These are phyloP conservation scores for Mucor plumbeus DNA, from an alignment of 371 early-diverging fungal species.

Conservation along the genomic window DNA sequence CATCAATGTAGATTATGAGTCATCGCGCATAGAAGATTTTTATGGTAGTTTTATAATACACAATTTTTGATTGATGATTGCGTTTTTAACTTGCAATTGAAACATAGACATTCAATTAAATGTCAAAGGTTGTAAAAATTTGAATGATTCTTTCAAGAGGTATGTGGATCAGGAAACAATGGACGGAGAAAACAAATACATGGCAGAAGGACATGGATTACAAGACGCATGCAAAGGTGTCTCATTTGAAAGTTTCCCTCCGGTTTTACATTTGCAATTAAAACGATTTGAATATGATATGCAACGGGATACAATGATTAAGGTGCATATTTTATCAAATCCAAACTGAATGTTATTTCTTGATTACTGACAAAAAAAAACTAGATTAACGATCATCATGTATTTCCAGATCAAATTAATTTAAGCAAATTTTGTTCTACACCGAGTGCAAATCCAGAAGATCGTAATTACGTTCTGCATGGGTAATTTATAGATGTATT, in stretches of 20 bases:
- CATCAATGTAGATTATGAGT: slow-evolving; percentile 91
- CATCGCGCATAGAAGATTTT: slow-evolving; percentile 82
- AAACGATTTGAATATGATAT: slow-evolving; percentile 99
- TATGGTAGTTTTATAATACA: slow-evolving; percentile 34
- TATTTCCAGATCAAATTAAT: slow-evolving; percentile 91
- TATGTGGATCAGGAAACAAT: slow-evolving; percentile 91
- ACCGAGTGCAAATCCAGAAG: slow-evolving; percentile 23
- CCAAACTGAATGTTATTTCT: not conserved
- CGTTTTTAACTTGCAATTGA: not conserved
- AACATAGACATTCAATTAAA: slow-evolving; percentile 88
- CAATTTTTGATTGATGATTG: not conserved
- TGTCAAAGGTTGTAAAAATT: slow-evolving; percentile 89
- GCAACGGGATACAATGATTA: slow-evolving; percentile 89
- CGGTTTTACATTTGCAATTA: slow-evolving; percentile 96
- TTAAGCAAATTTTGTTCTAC: slow-evolving; percentile 77
- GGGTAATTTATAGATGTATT: slow-evolving; percentile 54
- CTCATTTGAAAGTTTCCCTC: slow-evolving; percentile 93
- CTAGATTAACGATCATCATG: slow-evolving; percentile 95
- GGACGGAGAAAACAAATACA: slow-evolving; percentile 97
- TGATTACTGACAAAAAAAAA: not conserved
- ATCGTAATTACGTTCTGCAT: slow-evolving; percentile 69
- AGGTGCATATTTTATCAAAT: slow-evolving; percentile 50
- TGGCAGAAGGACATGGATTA: slow-evolving; percentile 94
- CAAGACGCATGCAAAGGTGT: slow-evolving; percentile 98
- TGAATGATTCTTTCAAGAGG: slow-evolving; percentile 90